Base-by-base conservation (phyloP, 768 basidiomycete genomes). In the Naematelia encephala region DNA sequence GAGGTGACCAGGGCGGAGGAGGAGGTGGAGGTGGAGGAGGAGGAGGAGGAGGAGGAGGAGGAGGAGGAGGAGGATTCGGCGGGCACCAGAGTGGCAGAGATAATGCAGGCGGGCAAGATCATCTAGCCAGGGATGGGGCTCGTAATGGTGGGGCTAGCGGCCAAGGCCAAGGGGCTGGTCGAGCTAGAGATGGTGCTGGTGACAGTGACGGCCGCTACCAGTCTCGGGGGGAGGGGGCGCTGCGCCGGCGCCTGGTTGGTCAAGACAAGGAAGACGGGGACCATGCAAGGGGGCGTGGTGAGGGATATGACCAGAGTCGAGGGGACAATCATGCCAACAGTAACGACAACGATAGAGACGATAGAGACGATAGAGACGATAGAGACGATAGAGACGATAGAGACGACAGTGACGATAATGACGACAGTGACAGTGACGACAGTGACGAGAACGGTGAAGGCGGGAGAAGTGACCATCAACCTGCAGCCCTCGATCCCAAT, bases 401-500 rank as follows among this genome's bases (percentile, higher is more conserved):
- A n/a, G 34, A 39, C 34, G 16, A 8, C 34, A 39, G 16, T 39
- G 34, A 39, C 34, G 16, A 39, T 39, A 8, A 39, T 23, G 51
- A 19, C 5, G 29, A 29, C 12, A 13, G 13, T 16, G 27, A 30
- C 14, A 30, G 51, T n/a, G 51, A 53, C 16, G n/a, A 39, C 42
- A 8, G 57, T 53, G 51, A 42, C 47, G 16, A 59, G 34, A 14
- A 46, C 57, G 21, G 51, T 59, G 25, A 39, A 52, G 51, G 44
- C 25, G 51, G 57, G 57, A 34, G 21, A 59, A 27, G 51, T 50
- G 19, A 39, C 34, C 34, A 39, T 16, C 34, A 16, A 16, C 34
- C 34, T 39, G 34, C 34, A 16, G 34, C 34, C 34, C 34, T 39
- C 34, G 34, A 39, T 16, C 34, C 16, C 16, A 39, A 39, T 39